Base-by-base conservation (phyloP, 768 basidiomycete species). In the Lactarius pseudohatsudake region DNA sequence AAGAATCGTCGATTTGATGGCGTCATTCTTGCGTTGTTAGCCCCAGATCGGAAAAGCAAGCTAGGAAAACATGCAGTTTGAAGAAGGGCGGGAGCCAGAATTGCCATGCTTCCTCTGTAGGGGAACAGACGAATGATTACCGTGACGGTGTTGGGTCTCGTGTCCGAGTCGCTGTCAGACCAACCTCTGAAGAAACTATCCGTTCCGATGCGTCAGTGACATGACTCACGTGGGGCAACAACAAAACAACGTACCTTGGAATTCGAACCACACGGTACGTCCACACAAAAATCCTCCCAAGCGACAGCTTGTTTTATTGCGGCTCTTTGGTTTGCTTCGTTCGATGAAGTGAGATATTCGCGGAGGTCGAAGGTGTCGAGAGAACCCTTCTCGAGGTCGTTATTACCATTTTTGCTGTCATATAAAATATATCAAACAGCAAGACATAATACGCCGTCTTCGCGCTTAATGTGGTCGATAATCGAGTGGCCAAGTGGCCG, bases 221-320 rank as follows among this genome's bases (percentile, higher is more conserved):
- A 55, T 18, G n/a, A 11, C n/a, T 9, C 11, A 15, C 70, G 20
- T 30, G 36, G 15, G 40, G 43, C 4, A 40, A 40, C 15, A 40
- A 40, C 15, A 43, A 43, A 20, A 9, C 15, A 8, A 67, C 79
- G 22, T 57, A 84, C 89, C 80, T 89, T 91, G 74, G 77, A 81
- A 74, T 83, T 79, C 20, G 77, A 72, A 10, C 84, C 85, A 15
- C 89, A 89, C 2, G 81, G 64, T 20, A 86, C 88, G 7, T 86
- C 79, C 20, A 91, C 90, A 64, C 85, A 79, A 0, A 92, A 77
- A 69, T 87, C 81, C 57, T 89, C 82, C 90, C 90, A 92, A 36
- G 84, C 84, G 22, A 92, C 86, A 32, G 86, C 81, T 92, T 91
- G 71, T 64, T 83, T 85, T 56, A 91, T 86, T 18, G 90, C 90